Percentiles rank a stretch among this genome's conserved stretches.
Conservation (phyloP, 257 asterid genomes). For the Buddleja alternifolia region DNA sequence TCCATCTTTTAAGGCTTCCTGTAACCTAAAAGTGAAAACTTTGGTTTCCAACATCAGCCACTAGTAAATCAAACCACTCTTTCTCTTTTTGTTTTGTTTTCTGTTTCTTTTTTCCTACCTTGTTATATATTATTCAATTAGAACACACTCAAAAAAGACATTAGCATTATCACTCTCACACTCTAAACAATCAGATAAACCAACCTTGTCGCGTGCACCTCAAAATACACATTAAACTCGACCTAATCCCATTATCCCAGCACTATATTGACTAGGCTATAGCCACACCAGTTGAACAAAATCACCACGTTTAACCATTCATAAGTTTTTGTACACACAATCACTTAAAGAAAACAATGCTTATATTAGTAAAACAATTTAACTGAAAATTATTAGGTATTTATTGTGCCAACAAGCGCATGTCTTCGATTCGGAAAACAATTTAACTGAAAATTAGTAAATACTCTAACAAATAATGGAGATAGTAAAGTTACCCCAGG, state of each 20-base stretch:
- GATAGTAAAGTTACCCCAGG: constrained; percentile 59
- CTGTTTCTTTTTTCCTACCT: not conserved
- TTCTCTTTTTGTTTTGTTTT: too few species aligned
- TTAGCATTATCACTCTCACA: not conserved
- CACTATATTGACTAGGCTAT: constrained; percentile 8
- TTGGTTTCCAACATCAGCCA: not conserved
- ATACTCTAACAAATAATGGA: not conserved
- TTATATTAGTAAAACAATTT: too few species aligned
- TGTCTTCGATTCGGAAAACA: not conserved
- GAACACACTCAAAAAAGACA: constrained; percentile 8
- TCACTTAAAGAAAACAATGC: not conserved
- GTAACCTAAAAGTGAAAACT: not conserved
- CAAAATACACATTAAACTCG: constrained; percentile 12
- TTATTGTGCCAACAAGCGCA: not conserved
- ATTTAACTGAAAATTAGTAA: not conserved
- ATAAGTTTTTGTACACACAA: not conserved
- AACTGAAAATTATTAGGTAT: not conserved
- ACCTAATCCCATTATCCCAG: not conserved
- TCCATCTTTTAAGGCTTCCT: constrained; percentile 10
- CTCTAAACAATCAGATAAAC: constrained; percentile 27
- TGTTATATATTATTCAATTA: not conserved
- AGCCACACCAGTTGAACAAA: constrained; percentile 14
- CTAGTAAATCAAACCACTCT: constrained; percentile 14
- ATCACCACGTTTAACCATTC: constrained; percentile 12
- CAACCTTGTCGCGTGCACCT: constrained; percentile 12